Evolutionary conservation across 2,329 filamentous ascomycete species (phyloP), one percentile per base, ranked within the genome.

Genomic region (Fusarium torulosum): DNA sequence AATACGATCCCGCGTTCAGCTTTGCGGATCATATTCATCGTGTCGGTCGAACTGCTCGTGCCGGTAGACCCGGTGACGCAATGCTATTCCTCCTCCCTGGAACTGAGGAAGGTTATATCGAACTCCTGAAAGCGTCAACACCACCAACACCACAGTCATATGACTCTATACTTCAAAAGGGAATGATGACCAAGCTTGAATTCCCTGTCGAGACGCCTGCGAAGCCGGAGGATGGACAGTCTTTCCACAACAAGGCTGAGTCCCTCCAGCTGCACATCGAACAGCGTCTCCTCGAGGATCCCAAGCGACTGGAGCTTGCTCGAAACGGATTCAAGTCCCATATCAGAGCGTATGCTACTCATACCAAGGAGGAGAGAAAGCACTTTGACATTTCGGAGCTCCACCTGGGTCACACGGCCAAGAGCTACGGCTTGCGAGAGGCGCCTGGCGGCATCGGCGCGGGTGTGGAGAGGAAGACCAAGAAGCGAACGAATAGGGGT

Each of bases 1-100:
- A 99, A 78, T 98, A 97, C 76, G 96, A 99, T 75, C 94, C 96
- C 0, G 93, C 96, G 4, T 98, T 98, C 79, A 93, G 91, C 75
- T 90, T 93, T 23, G 92, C 94, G 63, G 96, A 99, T 77, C 96
- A 99, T 77, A 86, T 97, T 9, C 96, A 99, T 80, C 91, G 96
- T 56, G 93, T 98, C 55, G 96, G 96, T 54, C 91, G 96, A 77
- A 99, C 96, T 13, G 96, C 96, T 5, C 92, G 96, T 83, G 93
- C 96, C 1, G 96, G 96, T 17, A 91, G 92, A 7, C 87, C 95
- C 13, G 96, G 96, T 27, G 90, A 94, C 56, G 94, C 96, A 1
- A 85, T 92, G 13, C 89, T 98, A 23, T 98, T 98, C 83, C 87
- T 99, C 15, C 88, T 94, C 59, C 96, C 96, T 0, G 96, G 96